phyloP scores from a whole-genome alignment of 2,329 filamentous ascomycete species.

The Hymenoscyphus fraxineus region DNA sequence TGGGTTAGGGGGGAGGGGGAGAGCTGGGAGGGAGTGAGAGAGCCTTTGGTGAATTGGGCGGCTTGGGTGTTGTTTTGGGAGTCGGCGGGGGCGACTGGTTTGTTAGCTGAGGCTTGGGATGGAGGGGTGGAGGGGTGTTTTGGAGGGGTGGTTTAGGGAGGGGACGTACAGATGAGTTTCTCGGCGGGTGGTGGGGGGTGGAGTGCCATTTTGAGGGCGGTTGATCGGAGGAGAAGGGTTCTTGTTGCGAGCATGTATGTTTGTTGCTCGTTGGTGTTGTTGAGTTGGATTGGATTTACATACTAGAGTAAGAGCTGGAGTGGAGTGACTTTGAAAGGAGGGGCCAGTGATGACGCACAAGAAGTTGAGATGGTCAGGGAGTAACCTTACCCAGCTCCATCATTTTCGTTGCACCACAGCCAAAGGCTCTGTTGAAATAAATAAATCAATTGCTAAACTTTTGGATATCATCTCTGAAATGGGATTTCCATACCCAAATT shows the following conservation, averaged over 20 bases:
- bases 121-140: neutral
- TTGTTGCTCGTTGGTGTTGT: neutral
- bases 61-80: constrained; percentile 58
- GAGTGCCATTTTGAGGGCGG: constrained; percentile 29
- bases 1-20: constrained; percentile 65
- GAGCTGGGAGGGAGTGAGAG: constrained; percentile 60
- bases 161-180: constrained; percentile 34
- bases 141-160: constrained; percentile 6
- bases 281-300: neutral
- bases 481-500: neutral
- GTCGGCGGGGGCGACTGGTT: constrained; percentile 60
- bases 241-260: constrained; percentile 23
- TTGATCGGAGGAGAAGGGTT: constrained; percentile 19
- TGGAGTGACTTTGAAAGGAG: neutral
- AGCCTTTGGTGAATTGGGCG: constrained; percentile 68
- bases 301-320: constrained; percentile 1
- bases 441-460: neutral
- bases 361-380: neutral
- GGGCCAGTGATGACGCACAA: neutral
- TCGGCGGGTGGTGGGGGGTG: constrained; percentile 26
- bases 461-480: neutral
- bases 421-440: neutral
- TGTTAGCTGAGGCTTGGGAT: neutral
- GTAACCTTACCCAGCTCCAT: neutral
- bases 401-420: neutral